Base-by-base conservation (phyloP, 768 basidiomycete species). In the Ramaria rubella region DNA sequence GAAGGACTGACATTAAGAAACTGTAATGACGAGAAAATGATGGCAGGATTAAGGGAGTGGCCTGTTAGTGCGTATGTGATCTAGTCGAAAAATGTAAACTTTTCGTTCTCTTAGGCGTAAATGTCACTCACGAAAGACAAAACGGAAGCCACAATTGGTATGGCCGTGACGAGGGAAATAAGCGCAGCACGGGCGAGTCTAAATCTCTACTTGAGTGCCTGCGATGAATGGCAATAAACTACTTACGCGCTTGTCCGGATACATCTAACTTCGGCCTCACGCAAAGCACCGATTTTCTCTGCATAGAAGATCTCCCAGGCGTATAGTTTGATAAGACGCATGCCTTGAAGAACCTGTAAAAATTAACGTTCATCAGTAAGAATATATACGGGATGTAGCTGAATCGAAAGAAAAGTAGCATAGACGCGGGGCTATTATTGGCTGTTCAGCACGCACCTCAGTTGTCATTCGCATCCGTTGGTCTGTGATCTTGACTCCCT, bases 401-500 rank as follows among this genome's bases (percentile, higher is more conserved):
- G 23, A 30, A 48, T 24, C 23, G 24, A 30, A 48, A 12, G 17
- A 24, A 27, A 26, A 26, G 46, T 14, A 15, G 46, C 23, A 30
- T n/a, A n/a, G n/a, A 27, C 6, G 29, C 27, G 21, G 46, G 23
- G 11, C 46, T 30, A n/a, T n/a, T 2, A 21, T 21, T 7, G 8
- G 19, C 30, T 6, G 38, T 45, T 11, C 26, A 5, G 53, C 64
- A 17, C n/a, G n/a, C 33, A 78, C 76, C 68, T 88, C 87, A 1
- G 78, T 82, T 0, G 81, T 77, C 23, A 87, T 72, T 14, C 85
- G 71, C 11, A 88, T 81, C 12, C 87, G 78, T 49, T 73, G 73
- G 61, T 90, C 87, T 4, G 86, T 86, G 57, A 86, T 75, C 60
- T 79, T 76, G 50, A 87, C 79, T 27, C 78, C 80, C 61, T 80